phyloP scores from a whole-genome alignment of 306 rosid species.

The Astragalus membranaceus region DNA sequence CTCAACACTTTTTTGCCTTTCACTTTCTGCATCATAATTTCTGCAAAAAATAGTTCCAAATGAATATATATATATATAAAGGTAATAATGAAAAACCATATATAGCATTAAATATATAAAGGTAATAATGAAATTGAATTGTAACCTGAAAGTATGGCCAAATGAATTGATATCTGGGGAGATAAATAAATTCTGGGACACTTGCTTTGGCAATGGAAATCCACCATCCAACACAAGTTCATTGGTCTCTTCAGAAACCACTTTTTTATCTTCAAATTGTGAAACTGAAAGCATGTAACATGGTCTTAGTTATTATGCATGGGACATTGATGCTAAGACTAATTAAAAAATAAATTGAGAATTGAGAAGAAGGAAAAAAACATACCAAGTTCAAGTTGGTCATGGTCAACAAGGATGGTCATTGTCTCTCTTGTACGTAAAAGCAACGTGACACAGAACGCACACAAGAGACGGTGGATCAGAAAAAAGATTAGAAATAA shows the following conservation, averaged over 20 bases:
- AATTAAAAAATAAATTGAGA: background rate
- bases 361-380: background rate
- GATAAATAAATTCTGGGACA: slow-evolving; percentile 12
- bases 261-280: slow-evolving; percentile 26
- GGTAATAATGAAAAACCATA: too few relatives aligned
- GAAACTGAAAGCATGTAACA: slow-evolving; percentile 18
- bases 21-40: slow-evolving; percentile 25
- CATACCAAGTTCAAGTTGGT: slow-evolving; percentile 40
- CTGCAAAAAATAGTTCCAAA: slow-evolving; percentile 18
- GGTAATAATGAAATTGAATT: background rate
- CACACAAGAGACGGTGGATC: background rate
- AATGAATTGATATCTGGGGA: slow-evolving; percentile 65
- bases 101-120: too few relatives aligned
- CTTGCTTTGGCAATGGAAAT: slow-evolving; percentile 33
- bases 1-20: slow-evolving; percentile 31
- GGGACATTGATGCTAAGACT: background rate
- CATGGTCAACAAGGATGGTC: slow-evolving; percentile 60
- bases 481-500: background rate
- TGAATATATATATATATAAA: too few relatives aligned
- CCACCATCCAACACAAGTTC: slow-evolving; percentile 57
- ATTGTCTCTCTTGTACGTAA: slow-evolving; percentile 18
- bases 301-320: background rate
- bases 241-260: slow-evolving; percentile 21
- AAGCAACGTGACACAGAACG: background rate
- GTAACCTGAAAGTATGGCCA: slow-evolving; percentile 67